Base-by-base conservation (phyloP, 768 basidiomycete genomes). In the Heimioporus sp. region DNA sequence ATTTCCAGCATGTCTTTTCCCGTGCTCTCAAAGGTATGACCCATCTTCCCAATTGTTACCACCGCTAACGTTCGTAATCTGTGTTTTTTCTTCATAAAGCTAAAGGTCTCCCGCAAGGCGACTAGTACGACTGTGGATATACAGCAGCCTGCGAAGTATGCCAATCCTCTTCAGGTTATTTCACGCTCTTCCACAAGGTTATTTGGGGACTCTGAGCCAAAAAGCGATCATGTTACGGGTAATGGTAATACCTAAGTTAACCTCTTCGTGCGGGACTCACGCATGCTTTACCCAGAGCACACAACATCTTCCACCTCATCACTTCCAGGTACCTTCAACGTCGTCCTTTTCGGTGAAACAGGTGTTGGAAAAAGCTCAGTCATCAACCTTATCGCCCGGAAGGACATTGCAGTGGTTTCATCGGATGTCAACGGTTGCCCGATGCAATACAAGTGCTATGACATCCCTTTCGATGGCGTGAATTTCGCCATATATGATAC, bases 1-100 rank as follows among this genome's bases (percentile, higher is more conserved):
- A 53, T 30, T 43, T 37, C 43, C 13, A 49, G 47, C 10, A 65
- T 51, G 48, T 51, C 55, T 34, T 44, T 47, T 7, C 37, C 21
- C 37, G 10, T 31, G 10, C 31, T 30, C 5, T 32, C 43, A 17
- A 53, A 45, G 61, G 63, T 63, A 51, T 19, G 12, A 32, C n/a
- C 30, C 19, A 10, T 21, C 52, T 43, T 21, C 15, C 32, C 21
- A 31, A 28, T 21, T 19, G 13, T 47, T 15, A 28, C 35, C 16
- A 7, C 9, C 35, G 7, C 40, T 55, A 44, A 62, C 35, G 13
- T 49, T 51, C 15, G n/a, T 31, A 30, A 36, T 42, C 35, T 38
- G 20, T n/a, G 15, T 19, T 53, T 32, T 8, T 43, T 55, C 30
- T 3, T n/a, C 52, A 31, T 40, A 64, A 52, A 4, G 28, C 34